Evolutionary conservation across 129 eudicot genomes (phyloP), one percentile per base, ranked within the genome.

Genomic region (Oenanthe sinensis): DNA sequence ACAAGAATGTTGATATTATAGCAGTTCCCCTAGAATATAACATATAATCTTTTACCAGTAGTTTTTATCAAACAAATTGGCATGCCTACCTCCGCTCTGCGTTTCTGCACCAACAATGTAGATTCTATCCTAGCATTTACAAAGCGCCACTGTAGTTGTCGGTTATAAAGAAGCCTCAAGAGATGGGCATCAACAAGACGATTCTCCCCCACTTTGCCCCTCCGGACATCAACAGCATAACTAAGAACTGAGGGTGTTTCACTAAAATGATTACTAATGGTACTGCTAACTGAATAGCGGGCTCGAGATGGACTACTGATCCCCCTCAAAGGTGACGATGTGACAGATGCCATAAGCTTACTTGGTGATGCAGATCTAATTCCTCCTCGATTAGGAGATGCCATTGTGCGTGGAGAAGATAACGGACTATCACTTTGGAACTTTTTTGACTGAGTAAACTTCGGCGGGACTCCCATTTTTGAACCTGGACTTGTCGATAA

Each of bases 191-290:
- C 97, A 77, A 91, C 86, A 81, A 95, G 89, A 16, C 89, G 87
- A 55, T 87, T 91, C 87, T 95, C 98, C 77, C 96, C 98, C 33
- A 95, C 98, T 85, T 91, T 95, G 60, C 98, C 98, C 76, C 98
- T 91, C 65, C 96, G 81, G 75, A 95, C 91, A 82, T 95, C 98
- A 85, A 95, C 98, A 47, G 92, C 88, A 85, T 78, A 95, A 82
- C 98, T 95, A 78, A 95, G 92, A 24, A 95, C 98, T n/a, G 98
- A 95, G 58, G 98, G 98, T 8, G 96, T 81, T 46, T 91, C 98
- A 78, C 74, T 84, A 76, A 90, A 85, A 68, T 79, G 84, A 83
- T 83, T 83, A 85, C 76, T 85, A 75, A 88, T 84, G 33, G 88
- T 85, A 68, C 92, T 88, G 47, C 85, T 80, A 81, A 90, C 88